phyloP scores from a whole-genome alignment of 2,329 filamentous ascomycete genomes.

The Dactylellina sp. region DNA sequence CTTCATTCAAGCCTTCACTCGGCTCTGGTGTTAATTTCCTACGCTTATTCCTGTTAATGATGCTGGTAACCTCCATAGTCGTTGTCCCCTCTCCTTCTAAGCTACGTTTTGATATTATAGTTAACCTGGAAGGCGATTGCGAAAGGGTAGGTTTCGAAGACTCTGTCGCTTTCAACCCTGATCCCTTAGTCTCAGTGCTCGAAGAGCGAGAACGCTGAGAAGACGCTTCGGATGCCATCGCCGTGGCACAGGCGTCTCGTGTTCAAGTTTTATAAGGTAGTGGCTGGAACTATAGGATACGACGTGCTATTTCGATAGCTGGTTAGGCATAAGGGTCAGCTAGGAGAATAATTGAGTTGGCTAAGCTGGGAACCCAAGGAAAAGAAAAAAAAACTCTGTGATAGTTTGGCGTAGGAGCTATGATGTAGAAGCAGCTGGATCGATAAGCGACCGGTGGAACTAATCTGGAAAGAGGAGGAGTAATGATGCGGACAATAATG shows the following conservation, averaged over 20 bases:
- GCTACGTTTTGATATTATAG: slow-evolving; percentile 39
- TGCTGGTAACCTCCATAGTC: not conserved
- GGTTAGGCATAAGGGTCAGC: too few relatives aligned
- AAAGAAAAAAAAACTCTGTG: too few relatives aligned
- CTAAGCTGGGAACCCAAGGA: too few relatives aligned
- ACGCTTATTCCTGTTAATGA: slow-evolving; percentile 27
- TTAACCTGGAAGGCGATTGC: slow-evolving; percentile 18
- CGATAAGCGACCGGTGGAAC: too few relatives aligned
- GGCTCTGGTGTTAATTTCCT: slow-evolving; percentile 34
- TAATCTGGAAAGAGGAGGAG: too few relatives aligned
- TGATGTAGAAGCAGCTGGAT: too few relatives aligned
- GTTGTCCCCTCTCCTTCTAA: not conserved
- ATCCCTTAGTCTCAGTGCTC: not conserved
- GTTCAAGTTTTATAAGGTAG: not conserved
- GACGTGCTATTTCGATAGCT: too few relatives aligned
- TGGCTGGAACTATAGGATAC: not conserved
- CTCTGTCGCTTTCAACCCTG: not conserved
- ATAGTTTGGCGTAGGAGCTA: too few relatives aligned
- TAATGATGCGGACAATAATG: too few relatives aligned
- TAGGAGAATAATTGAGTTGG: too few relatives aligned
- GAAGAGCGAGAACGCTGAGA: slow-evolving; percentile 21
- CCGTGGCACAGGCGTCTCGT: not conserved
- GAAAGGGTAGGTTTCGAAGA: not conserved
- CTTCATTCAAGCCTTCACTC: not conserved
- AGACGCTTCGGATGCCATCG: slow-evolving; percentile 22